Evolutionary conservation across 495 filamentous ascomycete species (phyloP), one percentile per base, ranked within the genome.

Genomic region (Cudoniella acicularis): DNA sequence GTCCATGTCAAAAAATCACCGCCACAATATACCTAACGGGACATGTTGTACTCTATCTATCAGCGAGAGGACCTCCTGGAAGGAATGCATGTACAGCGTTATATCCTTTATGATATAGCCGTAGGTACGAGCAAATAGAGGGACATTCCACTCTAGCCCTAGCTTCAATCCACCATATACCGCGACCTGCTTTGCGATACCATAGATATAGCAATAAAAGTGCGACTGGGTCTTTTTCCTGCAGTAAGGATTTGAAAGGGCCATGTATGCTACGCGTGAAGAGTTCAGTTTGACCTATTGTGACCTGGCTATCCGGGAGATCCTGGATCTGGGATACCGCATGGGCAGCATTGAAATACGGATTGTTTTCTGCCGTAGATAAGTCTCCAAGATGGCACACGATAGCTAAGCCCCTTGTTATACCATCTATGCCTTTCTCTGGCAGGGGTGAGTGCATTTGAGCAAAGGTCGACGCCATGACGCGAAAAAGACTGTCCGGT

Each of bases 121-220:
- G 47, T 26, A 81, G 57, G 47, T 69, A 78, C 21, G 47, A 54
- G 67, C 71, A 72, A 54, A 78, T 79, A 20, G 76, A 68, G 20
- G 70, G 75, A 56, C 71, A 69, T 66, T 78, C 76, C 50, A 78
- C 66, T 64, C 64, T 68, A 24, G 75, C 73, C 23, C 76, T 64
- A 16, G 70, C 60, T 47, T 66, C 66, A 67, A 79, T 69, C 70
- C 72, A 80, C 77, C 76, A 79, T 52, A 71, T 64, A 67, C 65
- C 64, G 42, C 64, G 63, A 57, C 68, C 52, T 60, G 64, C 67
- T 63, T 75, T 76, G 13, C 62, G 53, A 50, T 76, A 80, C 77
- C 77, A 80, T 17, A 77, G 58, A 65, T 72, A 76, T 0, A 80
- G 65, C 62, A 80, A 62, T 59, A 80, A 60, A 0, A 80, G 67